Base-by-base conservation (phyloP, 768 basidiomycete species). In the Rhodotorula toruloides region DNA sequence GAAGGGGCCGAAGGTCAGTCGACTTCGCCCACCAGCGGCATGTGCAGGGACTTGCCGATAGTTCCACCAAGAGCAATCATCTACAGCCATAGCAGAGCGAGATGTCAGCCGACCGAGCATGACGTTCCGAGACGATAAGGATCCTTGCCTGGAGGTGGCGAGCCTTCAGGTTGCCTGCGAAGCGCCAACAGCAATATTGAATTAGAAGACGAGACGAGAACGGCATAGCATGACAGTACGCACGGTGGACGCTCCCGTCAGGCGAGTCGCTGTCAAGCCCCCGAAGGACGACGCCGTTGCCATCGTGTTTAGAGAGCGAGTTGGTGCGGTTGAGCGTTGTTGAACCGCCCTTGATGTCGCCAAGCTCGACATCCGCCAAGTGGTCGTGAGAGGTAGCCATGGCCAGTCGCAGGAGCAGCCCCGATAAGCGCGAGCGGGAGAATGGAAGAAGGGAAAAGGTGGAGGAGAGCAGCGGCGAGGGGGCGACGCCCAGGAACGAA, bases 171-270 rank as follows among this genome's bases (percentile, higher is more conserved):
- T 54, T 54, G 25, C 53, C 53, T 54, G 37, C 21, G 37, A 13
- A 17, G 1, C 7, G 14, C 6, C 2, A 3, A n/a, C 37, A n/a
- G n/a, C n/a, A n/a, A 27, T 8, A 9, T 19, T 36, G 13, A 27
- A 37, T 21, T 4, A 14, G 12, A 11, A 16, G 12, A n/a, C 19
- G 13, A 27, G 37, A 16, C 7, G 31, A 8, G n/a, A 19, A 25
- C 29, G 56, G 16, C 43, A 13, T 2, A 34, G 17, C 44, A 32
- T 42, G 12, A 25, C n/a, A n/a, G n/a, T n/a, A 27, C 39, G 31
- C 52, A 54, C 60, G 60, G 60, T 61, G 60, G 0, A 61, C 60
- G 10, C 43, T 44, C 0, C 60, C 60, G n/a, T 61, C 60, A 1
- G 60, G 60, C 17, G 42, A 31, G 4, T 59, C 58, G 1, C 19